Evolutionary conservation across 1,284 basidiomycete genomes (phyloP).

Genomic region (Pyrrhoderma lamaoense): DNA sequence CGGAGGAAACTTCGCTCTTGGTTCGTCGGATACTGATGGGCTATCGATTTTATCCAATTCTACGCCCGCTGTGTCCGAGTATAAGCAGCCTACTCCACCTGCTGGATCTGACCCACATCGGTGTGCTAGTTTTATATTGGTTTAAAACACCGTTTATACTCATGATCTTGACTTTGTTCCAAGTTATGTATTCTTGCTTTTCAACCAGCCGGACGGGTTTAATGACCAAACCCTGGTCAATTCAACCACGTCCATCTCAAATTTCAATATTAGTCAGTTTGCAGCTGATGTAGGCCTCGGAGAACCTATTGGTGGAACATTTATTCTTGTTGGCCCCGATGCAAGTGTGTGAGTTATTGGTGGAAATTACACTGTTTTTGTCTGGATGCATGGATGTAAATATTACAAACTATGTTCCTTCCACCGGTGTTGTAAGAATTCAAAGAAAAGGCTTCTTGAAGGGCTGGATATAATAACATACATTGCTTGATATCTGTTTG

Average conservation of each 20-base stretch:
- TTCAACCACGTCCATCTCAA: slow-evolving; percentile 22
- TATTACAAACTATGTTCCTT: too few species aligned
- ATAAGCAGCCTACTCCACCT: slow-evolving; percentile 34
- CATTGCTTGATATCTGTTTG: too few species aligned
- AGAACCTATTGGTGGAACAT: slow-evolving; percentile 27
- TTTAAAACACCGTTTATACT: background rate
- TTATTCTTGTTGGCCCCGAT: slow-evolving; percentile 26
- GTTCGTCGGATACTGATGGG: slow-evolving; percentile 20
- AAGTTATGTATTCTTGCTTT: slow-evolving; percentile 27
- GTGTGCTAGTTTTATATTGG: slow-evolving; percentile 24
- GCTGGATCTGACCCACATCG: slow-evolving; percentile 42
- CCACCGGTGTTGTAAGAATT: too few species aligned
- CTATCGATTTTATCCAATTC: slow-evolving; percentile 28
- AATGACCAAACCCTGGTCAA: slow-evolving; percentile 21
- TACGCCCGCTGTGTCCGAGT: slow-evolving; percentile 36
- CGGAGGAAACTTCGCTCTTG: slow-evolving; percentile 34
- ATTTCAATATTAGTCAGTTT: slow-evolving; percentile 28
- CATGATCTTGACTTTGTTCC: background rate
- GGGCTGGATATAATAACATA: too few species aligned
- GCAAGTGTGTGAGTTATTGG: background rate
- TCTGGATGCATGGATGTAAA: too few species aligned
- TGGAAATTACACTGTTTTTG: too few species aligned
- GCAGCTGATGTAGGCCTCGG: slow-evolving; percentile 25
- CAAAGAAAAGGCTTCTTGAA: too few species aligned
- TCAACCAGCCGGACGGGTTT: slow-evolving; percentile 26